Percentiles rank a stretch among this genome's conserved stretches.
Conservation (phyloP, 169 alveolate species). For the Plasmodium relictum region DNA sequence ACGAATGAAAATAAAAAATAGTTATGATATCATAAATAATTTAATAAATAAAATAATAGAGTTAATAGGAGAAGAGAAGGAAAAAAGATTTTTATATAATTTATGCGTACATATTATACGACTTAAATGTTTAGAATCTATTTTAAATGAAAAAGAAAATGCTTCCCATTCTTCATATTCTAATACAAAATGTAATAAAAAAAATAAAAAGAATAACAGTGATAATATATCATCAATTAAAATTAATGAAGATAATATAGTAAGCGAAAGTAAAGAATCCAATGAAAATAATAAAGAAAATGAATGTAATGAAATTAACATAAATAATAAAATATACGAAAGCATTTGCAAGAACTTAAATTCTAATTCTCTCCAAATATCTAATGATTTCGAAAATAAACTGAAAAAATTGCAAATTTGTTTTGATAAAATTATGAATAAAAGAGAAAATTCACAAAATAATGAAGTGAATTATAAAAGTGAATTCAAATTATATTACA, state of each 20-base stretch:
- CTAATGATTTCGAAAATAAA: slow-evolving; percentile 11
- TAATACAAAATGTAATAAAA: too few relatives aligned
- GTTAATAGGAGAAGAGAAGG: slow-evolving; percentile 61
- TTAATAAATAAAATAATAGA: slow-evolving; percentile 42
- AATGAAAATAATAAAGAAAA: neutral
- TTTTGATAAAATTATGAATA: slow-evolving; percentile 44
- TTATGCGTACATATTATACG: slow-evolving; percentile 70
- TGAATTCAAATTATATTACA: slow-evolving; percentile 4
- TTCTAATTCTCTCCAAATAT: neutral
- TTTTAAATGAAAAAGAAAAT: slow-evolving; percentile 41
- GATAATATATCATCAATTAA: neutral
- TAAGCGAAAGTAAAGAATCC: neutral
- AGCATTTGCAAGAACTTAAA: neutral
- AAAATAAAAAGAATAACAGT: neutral
- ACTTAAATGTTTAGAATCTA: slow-evolving; percentile 44
- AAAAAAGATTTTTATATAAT: slow-evolving; percentile 47
- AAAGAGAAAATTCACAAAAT: slow-evolving; percentile 9
- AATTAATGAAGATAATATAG: neutral
- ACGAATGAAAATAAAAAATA: slow-evolving; percentile 53
- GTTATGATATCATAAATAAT: slow-evolving; percentile 18
- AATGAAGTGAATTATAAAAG: neutral
- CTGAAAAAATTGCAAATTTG: slow-evolving; percentile 27
- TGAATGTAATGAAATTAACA: neutral
- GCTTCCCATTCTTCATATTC: neutral
- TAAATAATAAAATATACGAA: neutral